These are phyloP conservation scores for Neofusicoccum cordaticola DNA, from an alignment of 2,329 filamentous ascomycete species.

Conservation along the genomic window DNA sequence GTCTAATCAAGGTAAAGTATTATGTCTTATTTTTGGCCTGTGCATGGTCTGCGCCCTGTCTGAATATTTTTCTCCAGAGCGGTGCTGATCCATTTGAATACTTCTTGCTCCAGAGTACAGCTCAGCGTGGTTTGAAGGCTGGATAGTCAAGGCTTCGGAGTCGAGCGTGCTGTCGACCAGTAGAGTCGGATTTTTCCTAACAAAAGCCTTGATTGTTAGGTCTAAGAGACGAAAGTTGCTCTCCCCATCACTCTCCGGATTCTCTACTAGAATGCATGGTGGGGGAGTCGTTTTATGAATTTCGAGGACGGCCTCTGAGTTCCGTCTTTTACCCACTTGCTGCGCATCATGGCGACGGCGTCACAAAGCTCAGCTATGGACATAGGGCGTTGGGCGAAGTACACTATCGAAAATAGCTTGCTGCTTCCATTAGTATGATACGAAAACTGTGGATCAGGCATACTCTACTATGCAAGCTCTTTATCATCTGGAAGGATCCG, in stretches of 20 bases:
- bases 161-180: neutral
- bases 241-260: neutral
- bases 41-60: no score
- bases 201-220: neutral
- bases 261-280: neutral
- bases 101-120: no score
- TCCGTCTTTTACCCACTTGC: conserved; percentile 4
- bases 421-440: neutral
- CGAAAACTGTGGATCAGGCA: neutral
- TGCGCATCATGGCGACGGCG: conserved; percentile 8
- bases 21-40: no score
- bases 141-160: no score
- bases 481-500: neutral
- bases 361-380: conserved; percentile 3
- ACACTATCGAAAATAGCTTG: conserved; percentile 1
- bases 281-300: neutral
- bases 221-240: neutral
- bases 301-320: neutral
- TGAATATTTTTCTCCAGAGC: no score
- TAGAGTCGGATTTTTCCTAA: neutral
- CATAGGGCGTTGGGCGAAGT: neutral
- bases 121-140: no score
- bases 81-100: no score
- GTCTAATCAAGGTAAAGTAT: no score
- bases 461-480: neutral